phyloP scores from a whole-genome alignment of 1,139 yeast genomes.

The Yamadazyma epiphylla region DNA sequence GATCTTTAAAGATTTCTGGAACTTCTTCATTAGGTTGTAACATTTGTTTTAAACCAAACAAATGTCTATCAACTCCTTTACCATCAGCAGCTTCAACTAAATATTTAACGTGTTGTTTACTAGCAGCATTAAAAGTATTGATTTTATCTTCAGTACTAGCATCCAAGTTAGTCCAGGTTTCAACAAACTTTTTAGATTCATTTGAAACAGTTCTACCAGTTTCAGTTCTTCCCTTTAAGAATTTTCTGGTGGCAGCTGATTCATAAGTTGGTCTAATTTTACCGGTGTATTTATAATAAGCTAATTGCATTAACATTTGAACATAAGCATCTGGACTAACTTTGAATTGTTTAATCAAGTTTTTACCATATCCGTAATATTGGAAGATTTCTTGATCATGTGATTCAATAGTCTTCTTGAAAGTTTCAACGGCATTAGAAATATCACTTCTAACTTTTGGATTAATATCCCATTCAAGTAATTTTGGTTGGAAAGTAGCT shows the following conservation, averaged over 20 bases:
- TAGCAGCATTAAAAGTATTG: slow-evolving; percentile 67
- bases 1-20: slow-evolving; percentile 75
- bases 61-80: slow-evolving; percentile 89
- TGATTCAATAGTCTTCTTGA: slow-evolving; percentile 46
- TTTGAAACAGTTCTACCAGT: slow-evolving; percentile 85
- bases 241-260: slow-evolving; percentile 91
- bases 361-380: slow-evolving; percentile 69
- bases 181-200: slow-evolving; percentile 70
- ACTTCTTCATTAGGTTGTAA: slow-evolving; percentile 54
- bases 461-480: slow-evolving; percentile 44
- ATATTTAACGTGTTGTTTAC: slow-evolving; percentile 71
- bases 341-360: slow-evolving; percentile 63
- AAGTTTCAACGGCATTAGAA: slow-evolving; percentile 50
- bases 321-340: slow-evolving; percentile 76
- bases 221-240: slow-evolving; percentile 92
- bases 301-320: slow-evolving; percentile 73
- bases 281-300: slow-evolving; percentile 78
- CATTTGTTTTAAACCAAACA: slow-evolving; percentile 83
- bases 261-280: slow-evolving; percentile 89
- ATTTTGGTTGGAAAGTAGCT: slow-evolving; percentile 17
- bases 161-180: slow-evolving; percentile 65
- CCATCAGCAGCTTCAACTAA: slow-evolving; percentile 81
- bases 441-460: slow-evolving; percentile 53
- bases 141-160: slow-evolving; percentile 58
- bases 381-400: slow-evolving; percentile 68